Evolutionary conservation across 2,329 filamentous ascomycete species (phyloP).

Genomic region (Metarhizium humberi): DNA sequence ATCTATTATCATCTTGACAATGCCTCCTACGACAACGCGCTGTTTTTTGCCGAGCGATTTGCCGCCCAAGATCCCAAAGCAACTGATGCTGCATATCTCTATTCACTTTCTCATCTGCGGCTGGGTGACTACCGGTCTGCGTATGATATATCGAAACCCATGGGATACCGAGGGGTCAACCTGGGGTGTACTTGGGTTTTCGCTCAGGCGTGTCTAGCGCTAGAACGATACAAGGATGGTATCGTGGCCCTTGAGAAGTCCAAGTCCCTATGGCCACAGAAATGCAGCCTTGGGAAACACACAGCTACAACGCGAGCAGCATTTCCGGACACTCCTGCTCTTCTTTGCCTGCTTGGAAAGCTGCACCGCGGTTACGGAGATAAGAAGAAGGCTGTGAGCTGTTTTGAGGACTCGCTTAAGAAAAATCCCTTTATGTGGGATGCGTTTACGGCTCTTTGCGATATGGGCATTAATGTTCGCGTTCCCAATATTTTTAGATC

Average conservation of each 20-base stretch:
- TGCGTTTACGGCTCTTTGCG: slow-evolving; percentile 80
- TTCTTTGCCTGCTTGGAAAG: slow-evolving; percentile 79
- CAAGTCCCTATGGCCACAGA: slow-evolving; percentile 63
- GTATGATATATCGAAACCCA: slow-evolving; percentile 68
- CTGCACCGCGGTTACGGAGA: slow-evolving; percentile 76
- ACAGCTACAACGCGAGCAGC: slow-evolving; percentile 65
- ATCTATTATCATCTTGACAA: slow-evolving; percentile 76
- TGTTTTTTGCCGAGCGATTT: slow-evolving; percentile 86
- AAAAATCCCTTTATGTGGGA: slow-evolving; percentile 97
- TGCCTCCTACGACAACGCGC: slow-evolving; percentile 76
- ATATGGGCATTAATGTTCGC: slow-evolving; percentile 73
- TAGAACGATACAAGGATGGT: slow-evolving; percentile 74
- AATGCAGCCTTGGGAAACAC: slow-evolving; percentile 74
- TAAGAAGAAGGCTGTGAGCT: slow-evolving; percentile 73
- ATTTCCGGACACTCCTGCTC: slow-evolving; percentile 72
- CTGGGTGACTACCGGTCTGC: slow-evolving; percentile 77
- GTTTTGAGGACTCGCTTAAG: slow-evolving; percentile 82
- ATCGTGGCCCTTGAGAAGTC: slow-evolving; percentile 77
- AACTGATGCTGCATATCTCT: slow-evolving; percentile 70
- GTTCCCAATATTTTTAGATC: slow-evolving; percentile 81
- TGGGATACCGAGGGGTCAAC: slow-evolving; percentile 63
- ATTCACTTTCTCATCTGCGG: slow-evolving; percentile 77
- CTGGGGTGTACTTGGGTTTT: slow-evolving; percentile 86
- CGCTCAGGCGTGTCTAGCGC: slow-evolving; percentile 74
- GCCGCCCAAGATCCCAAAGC: slow-evolving; percentile 75